phyloP scores from a whole-genome alignment of 352 stramenopile genomes.

The Pythium rishiriense region DNA sequence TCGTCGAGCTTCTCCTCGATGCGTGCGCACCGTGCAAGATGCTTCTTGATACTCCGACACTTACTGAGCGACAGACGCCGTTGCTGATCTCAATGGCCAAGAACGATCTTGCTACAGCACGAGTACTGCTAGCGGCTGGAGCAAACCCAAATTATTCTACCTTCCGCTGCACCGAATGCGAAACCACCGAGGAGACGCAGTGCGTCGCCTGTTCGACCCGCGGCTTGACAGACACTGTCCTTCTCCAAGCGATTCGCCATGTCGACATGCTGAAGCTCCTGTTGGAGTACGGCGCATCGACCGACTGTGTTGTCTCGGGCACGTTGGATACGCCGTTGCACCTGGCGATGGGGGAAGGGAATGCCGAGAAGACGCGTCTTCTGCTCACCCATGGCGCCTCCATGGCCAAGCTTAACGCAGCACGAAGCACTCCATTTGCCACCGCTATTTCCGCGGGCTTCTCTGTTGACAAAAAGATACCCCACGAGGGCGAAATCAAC shows the following conservation, averaged over 20 bases:
- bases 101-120: conserved; percentile 35
- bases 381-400: conserved; percentile 47
- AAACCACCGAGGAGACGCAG: conserved; percentile 17
- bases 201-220: conserved; percentile 27
- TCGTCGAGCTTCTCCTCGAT: conserved; percentile 47
- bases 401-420: conserved; percentile 36
- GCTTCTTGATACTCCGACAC: conserved; percentile 44
- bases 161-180: conserved; percentile 28
- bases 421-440: conserved; percentile 43
- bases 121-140: conserved; percentile 32
- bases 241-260: conserved; percentile 38
- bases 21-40: conserved; percentile 30
- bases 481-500: conserved; percentile 44
- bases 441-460: conserved; percentile 39
- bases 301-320: conserved; percentile 33
- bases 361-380: conserved; percentile 33
- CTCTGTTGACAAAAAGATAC: conserved; percentile 41
- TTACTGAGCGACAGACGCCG: conserved; percentile 44
- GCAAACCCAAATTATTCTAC: conserved; percentile 50
- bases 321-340: conserved; percentile 47
- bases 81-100: conserved; percentile 49
- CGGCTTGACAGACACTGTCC: conserved; percentile 31
- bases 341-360: conserved; percentile 38
- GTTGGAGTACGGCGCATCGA: conserved; percentile 38
- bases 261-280: conserved; percentile 36